Conservation (phyloP, 2,329 filamentous ascomycete species). For the Chrysosporium queenslandicum region DNA sequence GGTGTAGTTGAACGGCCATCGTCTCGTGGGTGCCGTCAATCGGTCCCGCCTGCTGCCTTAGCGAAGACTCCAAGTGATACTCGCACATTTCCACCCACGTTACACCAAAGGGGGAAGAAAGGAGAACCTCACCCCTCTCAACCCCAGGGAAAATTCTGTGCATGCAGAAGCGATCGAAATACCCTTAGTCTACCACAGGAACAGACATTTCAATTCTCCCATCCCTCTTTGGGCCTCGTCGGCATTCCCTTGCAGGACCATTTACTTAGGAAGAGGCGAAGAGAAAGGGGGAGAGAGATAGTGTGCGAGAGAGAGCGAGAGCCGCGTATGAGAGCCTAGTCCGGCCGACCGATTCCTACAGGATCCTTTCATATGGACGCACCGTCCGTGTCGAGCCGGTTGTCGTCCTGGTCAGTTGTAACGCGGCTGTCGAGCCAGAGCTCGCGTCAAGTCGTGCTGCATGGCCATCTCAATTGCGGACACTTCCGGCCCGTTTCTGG, state of each 20-base stretch:
- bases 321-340: background rate
- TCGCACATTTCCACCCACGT: background rate
- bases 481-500: constrained; percentile 30
- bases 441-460: constrained; percentile 26
- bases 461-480: constrained; percentile 37
- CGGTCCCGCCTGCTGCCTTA: background rate
- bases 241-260: background rate
- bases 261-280: too few relatives aligned
- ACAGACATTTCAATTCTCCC: background rate
- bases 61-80: background rate
- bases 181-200: background rate
- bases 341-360: background rate
- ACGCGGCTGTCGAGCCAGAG: constrained; percentile 24
- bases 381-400: constrained; percentile 25
- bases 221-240: background rate
- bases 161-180: background rate
- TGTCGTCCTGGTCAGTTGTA: constrained; percentile 29
- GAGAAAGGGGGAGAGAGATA: too few relatives aligned
- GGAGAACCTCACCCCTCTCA: background rate
- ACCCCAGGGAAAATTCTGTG: background rate
- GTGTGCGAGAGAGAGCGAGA: too few relatives aligned
- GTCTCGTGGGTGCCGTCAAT: background rate
- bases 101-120: background rate
- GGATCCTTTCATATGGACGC: constrained; percentile 29
- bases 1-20: background rate